These are phyloP conservation scores for Allium cepa DNA, from an alignment of 106 monocot genomes.

Conservation along the genomic window DNA sequence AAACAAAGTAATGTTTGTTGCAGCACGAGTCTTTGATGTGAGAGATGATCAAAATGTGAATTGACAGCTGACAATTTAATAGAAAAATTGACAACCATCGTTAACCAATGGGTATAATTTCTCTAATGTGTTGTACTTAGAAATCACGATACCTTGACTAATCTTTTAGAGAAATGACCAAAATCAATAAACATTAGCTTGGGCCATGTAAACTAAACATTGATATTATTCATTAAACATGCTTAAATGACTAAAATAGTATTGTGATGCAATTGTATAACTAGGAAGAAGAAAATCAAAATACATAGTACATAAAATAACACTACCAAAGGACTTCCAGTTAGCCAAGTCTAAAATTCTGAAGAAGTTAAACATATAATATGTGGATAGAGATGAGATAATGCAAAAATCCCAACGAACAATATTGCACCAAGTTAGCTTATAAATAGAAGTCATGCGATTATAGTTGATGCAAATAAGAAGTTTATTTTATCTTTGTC, in stretches of 20 bases:
- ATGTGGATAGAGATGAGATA: constrained; percentile 11
- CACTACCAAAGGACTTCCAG: constrained; percentile 13
- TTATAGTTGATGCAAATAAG: constrained; percentile 17
- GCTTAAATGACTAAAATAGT: too few species aligned
- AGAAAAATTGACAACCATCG: too few species aligned
- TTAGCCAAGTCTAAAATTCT: background rate
- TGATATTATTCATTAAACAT: background rate
- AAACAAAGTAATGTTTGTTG: too few species aligned
- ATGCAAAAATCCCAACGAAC: constrained; percentile 4
- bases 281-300: background rate
- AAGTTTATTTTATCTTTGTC: constrained; percentile 19
- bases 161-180: constrained; percentile 18
- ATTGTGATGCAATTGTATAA: too few species aligned
- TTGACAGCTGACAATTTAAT: too few species aligned
- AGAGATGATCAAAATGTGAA: too few species aligned
- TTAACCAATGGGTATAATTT: too few species aligned
- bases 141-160: constrained; percentile 14
- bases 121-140: too few species aligned
- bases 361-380: constrained; percentile 10
- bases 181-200: constrained; percentile 20
- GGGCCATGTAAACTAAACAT: constrained; percentile 11
- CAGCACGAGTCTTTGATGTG: too few species aligned
- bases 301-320: constrained; percentile 12
- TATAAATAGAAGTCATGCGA: constrained; percentile 13
- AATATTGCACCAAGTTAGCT: constrained; percentile 15